Conservation (phyloP, 352 stramenopile genomes). For the Aphanomyces cochlioides region DNA sequence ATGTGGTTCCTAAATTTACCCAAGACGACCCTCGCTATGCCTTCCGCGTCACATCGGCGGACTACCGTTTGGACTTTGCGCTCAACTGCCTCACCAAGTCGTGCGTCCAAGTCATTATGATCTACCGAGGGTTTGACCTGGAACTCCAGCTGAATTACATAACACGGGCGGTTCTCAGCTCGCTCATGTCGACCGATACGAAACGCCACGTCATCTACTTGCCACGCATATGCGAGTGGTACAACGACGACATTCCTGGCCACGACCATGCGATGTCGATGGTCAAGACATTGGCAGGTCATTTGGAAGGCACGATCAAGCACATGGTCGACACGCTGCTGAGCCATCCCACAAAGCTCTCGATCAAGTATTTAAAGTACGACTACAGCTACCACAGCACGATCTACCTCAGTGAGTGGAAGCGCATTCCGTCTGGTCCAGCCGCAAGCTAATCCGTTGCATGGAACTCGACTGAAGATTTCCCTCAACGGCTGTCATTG, state of each 20-base stretch:
- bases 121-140: constrained; percentile 64
- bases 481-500: too few species aligned
- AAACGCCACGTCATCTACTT: constrained; percentile 37
- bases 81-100: constrained; percentile 61
- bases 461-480: too few species aligned
- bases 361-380: constrained; percentile 56
- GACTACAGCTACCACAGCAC: constrained; percentile 46
- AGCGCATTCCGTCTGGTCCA: background rate
- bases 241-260: constrained; percentile 42
- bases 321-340: constrained; percentile 43
- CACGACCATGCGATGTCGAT: constrained; percentile 28
- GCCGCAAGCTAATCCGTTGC: background rate
- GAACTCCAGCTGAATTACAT: constrained; percentile 46
- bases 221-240: constrained; percentile 60
- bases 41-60: constrained; percentile 35
- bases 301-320: constrained; percentile 38
- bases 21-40: constrained; percentile 34
- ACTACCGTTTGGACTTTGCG: constrained; percentile 59
- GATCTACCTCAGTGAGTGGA: constrained; percentile 16
- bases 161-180: constrained; percentile 35
- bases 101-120: constrained; percentile 37
- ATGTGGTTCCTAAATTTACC: constrained; percentile 45
- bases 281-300: constrained; percentile 37
- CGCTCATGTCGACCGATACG: constrained; percentile 45
- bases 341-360: constrained; percentile 35